phyloP scores from a whole-genome alignment of 2,329 filamentous ascomycete genomes.

The Botrytis hyacinthi region DNA sequence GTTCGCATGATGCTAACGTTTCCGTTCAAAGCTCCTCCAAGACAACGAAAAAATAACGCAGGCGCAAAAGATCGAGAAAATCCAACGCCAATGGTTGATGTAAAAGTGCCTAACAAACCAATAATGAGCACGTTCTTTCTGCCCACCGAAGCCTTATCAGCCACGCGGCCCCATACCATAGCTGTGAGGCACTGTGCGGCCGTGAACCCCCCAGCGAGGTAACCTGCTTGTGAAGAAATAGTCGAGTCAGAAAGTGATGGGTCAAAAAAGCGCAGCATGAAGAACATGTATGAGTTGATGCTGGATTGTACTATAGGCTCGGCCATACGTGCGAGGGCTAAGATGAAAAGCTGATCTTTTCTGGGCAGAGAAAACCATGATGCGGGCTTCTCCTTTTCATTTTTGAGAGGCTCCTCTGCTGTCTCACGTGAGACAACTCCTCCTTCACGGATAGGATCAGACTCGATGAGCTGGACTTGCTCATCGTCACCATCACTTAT shows the following conservation, averaged over 20 bases:
- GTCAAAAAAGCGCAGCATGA: constrained; percentile 3
- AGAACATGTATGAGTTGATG: constrained; percentile 10
- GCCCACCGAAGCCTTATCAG: neutral
- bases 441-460: neutral
- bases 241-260: neutral
- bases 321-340: constrained; percentile 3
- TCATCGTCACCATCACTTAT: neutral
- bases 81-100: neutral
- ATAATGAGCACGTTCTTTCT: constrained; percentile 4
- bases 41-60: constrained; percentile 2
- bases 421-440: neutral
- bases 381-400: neutral
- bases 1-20: constrained; percentile 7
- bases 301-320: constrained; percentile 9
- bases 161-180: neutral
- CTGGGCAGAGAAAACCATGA: constrained; percentile 1
- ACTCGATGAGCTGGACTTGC: neutral
- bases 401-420: neutral
- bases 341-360: neutral
- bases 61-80: constrained; percentile 2
- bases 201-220: neutral
- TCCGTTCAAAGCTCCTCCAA: constrained; percentile 1
- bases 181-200: constrained; percentile 1
- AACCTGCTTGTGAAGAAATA: neutral
- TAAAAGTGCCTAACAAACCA: neutral